These are phyloP conservation scores for Ulmus americana DNA, from an alignment of 331 rosid species.

Conservation along the genomic window DNA sequence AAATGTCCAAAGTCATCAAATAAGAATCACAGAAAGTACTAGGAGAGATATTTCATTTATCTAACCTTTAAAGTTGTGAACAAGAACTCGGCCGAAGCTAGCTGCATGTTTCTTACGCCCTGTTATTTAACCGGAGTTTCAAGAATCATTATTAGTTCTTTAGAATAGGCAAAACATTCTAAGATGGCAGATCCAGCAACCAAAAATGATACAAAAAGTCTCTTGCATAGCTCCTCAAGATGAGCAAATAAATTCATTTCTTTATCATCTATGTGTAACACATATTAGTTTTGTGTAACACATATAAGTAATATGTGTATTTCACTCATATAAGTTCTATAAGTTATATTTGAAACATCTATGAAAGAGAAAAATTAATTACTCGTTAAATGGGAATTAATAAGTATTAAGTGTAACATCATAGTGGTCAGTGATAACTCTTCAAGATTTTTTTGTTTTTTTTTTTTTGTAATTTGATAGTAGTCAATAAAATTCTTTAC, in stretches of 20 bases:
- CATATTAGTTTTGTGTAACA: too few relatives aligned
- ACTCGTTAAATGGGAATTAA: too few relatives aligned
- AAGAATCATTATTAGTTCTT: constrained; percentile 64
- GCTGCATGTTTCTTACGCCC: constrained; percentile 88
- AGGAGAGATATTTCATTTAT: neutral
- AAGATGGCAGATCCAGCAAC: constrained; percentile 71
- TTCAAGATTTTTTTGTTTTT: too few relatives aligned
- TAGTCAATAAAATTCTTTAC: too few relatives aligned
- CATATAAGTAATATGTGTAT: too few relatives aligned
- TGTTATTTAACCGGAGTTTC: constrained; percentile 82
- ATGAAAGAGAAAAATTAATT: too few relatives aligned
- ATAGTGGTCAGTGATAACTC: too few relatives aligned
- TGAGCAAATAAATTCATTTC: constrained; percentile 90
- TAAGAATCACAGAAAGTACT: neutral
- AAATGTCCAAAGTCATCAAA: neutral
- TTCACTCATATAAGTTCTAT: too few relatives aligned
- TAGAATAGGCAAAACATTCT: constrained; percentile 84
- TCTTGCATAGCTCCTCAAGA: constrained; percentile 89
- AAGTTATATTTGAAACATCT: too few relatives aligned
- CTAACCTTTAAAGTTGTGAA: constrained; percentile 77
- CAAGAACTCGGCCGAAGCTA: constrained; percentile 94
- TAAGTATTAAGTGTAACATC: too few relatives aligned
- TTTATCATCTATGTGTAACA: constrained; percentile 44
- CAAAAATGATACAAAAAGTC: constrained; percentile 66
- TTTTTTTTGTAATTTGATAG: too few relatives aligned